A percentile compares a stretch with the other conserved stretches of the same genome.
These are phyloP conservation scores for Cornus kousa DNA, from an alignment of 148 eudicot species.

Conservation along the genomic window DNA sequence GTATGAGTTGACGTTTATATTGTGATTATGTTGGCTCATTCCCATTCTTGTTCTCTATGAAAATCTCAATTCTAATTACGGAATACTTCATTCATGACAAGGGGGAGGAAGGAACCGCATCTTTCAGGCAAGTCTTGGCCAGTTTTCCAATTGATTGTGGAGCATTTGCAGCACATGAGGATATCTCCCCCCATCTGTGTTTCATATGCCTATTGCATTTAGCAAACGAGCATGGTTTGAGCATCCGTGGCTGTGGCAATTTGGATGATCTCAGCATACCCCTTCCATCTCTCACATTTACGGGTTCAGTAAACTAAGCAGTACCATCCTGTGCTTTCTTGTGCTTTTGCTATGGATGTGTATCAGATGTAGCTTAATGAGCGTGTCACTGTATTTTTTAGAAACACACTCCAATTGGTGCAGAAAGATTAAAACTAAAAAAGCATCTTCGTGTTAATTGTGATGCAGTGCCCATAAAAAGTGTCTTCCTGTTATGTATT, in stretches of 20 bases:
- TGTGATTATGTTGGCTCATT: background rate
- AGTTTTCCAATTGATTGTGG: conserved; percentile 44
- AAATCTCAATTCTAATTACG: background rate
- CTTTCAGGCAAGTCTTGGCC: conserved; percentile 50
- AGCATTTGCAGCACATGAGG: conserved; percentile 32
- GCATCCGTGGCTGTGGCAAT: conserved; percentile 31
- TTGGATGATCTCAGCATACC: conserved; percentile 48
- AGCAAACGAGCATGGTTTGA: conserved; percentile 51
- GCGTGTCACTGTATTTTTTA: no score
- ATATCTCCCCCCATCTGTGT: conserved; percentile 59
- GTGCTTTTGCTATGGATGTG: background rate
- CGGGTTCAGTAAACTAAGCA: background rate
- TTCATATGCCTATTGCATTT: conserved; percentile 51
- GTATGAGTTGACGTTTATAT: background rate
- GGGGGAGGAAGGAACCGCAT: conserved; percentile 32
- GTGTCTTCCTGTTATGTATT: no score
- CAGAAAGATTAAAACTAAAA: no score
- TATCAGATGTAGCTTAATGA: background rate
- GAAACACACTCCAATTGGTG: background rate
- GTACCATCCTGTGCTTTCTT: background rate
- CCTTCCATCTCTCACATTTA: conserved; percentile 15
- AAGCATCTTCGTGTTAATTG: no score
- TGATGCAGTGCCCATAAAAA: no score
- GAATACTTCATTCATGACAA: conserved; percentile 2
- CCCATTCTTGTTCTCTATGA: background rate